Evolutionary conservation across 1,139 yeast genomes (phyloP), one percentile per base, ranked within the genome.

Genomic region (Groenewaldozyma auringiensis): DNA sequence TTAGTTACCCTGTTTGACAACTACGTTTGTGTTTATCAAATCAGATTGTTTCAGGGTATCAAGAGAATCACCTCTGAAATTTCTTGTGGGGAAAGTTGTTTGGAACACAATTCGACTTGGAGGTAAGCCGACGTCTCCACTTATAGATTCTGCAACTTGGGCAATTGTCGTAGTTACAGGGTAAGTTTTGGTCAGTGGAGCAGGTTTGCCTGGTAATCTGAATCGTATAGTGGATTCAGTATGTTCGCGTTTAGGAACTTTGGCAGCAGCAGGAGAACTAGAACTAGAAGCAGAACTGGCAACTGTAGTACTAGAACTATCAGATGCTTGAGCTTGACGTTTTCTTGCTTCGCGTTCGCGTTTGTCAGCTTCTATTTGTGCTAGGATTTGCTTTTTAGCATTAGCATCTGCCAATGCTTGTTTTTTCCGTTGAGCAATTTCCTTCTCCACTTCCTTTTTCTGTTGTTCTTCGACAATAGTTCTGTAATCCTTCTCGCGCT

Each of bases 341-440:
- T 51, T 42, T 36, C 53, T 50, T 21, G 54, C 60, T 40, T 54
- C 52, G 38, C 71, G 51, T 13, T 63, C 67, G 14, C 58, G 52
- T 49, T 56, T 61, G 44, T 67, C 71, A 20, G 66, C 69, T 45
- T 64, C 70, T 45, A 67, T 65, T 43, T 56, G 61, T 27, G 59
- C 66, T 47, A 56, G 56, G 42, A 67, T 59, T 27, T 65, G 50
- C 49, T 58, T 58, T 48, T 60, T 62, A 27, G 69, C 70, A n/a
- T 51, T 49, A 2, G 53, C 55, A 33, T 66, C 70, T 39, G 61
- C 67, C n/a, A 47, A 48, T 2, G 56, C 62, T 47, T 64, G 65
- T 38, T 56, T 52, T 29, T 59, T 55, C 25, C 66, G 57, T 33
- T 55, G 55, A 34, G 56, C 66, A 8, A 69, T 69, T 34, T 56